Base-by-base conservation (phyloP, 2,329 filamentous ascomycete genomes). In the Exophiala aquamarina region DNA sequence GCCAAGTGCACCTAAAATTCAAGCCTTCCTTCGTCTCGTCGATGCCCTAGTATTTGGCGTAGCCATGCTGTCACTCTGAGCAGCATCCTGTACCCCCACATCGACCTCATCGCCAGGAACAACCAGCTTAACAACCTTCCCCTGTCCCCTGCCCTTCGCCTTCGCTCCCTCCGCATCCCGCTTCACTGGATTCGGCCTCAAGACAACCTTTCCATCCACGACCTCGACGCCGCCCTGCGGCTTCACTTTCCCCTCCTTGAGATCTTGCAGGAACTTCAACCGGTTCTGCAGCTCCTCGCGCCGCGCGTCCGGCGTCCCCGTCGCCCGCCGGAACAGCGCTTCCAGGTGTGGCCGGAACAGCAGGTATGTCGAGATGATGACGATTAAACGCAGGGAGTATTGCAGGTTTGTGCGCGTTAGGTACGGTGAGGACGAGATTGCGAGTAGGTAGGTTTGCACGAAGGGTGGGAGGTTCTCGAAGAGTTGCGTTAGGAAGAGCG, bases 161-260 rank as follows among this genome's bases (percentile, higher is more conserved):
- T 35, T 21, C n/a, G 13, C 39, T 26, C 21, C 10, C 29, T 55
- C 69, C 68, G 70, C 2, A 67, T 8, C 18, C 32, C 13, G 32
- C 8, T 8, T 8, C 8, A n/a, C n/a, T n/a, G 32, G 32, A 35
- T 35, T 67, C 1, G 69, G 70, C 54, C 64, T 70, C 46, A 71
- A 55, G 23, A 68, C 31, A 6, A 21, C 31, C 19, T 44, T 18
- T 9, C 23, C 19, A 19, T 43, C 18, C 13, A 37, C 35, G 18
- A 37, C 18, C 35, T 37, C 15, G 17, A 37, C 35, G 20, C 35
- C 35, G 18, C 26, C 28, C 17, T 43, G 28, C 13, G 19, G 28
- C 28, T 17, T 17, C 15, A 33, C 14, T 28, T 35, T 35, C 13
- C 40, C n/a, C 4, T 43, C 40, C 40, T 34, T 23, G 15, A 33